Evolutionary conservation across 352 stramenopile genomes (phyloP).

Genomic region (Plasmopara viticola): DNA sequence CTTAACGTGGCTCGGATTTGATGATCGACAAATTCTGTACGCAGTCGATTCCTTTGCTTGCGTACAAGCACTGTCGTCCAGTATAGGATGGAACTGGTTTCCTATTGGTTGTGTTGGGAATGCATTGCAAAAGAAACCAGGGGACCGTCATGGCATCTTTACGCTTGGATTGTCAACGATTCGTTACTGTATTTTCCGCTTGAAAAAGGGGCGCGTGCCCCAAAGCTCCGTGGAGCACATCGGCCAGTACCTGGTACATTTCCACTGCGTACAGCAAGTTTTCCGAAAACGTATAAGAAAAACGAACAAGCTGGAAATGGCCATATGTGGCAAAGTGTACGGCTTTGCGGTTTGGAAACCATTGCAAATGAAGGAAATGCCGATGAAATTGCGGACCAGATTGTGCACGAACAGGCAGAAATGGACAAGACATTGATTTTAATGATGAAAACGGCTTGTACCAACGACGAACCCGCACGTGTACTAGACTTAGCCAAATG

Average conservation of each 20-base stretch:
- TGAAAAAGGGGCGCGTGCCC: conserved; percentile 32
- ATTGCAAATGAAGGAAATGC: conserved; percentile 27
- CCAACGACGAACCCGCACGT: conserved; percentile 54
- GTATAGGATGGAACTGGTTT: conserved; percentile 63
- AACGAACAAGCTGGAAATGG: conserved; percentile 28
- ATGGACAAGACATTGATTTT: conserved; percentile 82
- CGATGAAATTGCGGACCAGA: conserved; percentile 22
- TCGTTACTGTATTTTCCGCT: conserved; percentile 70
- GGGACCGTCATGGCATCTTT: conserved; percentile 54
- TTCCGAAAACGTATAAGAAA: conserved; percentile 45
- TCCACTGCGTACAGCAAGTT: conserved; percentile 40
- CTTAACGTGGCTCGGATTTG: conserved; percentile 70
- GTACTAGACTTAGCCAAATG: conserved; percentile 78
- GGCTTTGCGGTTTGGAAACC: conserved; percentile 28
- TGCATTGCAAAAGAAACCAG: conserved; percentile 46
- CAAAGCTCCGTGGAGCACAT: conserved; percentile 59
- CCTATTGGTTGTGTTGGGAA: conserved; percentile 66
- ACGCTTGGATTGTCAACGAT: conserved; percentile 64
- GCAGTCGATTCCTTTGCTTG: conserved; percentile 59
- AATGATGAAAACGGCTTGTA: conserved; percentile 77
- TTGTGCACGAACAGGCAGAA: conserved; percentile 63
- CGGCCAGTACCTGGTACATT: conserved; percentile 73
- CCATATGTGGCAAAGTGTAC: conserved; percentile 68
- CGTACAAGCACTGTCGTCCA: conserved; percentile 51
- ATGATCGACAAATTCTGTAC: conserved; percentile 67